A percentile compares a stretch with the other conserved stretches of the same genome.
Evolutionary conservation across 305 asterid species (phyloP).

Genomic region (Nicotiana rustica): DNA sequence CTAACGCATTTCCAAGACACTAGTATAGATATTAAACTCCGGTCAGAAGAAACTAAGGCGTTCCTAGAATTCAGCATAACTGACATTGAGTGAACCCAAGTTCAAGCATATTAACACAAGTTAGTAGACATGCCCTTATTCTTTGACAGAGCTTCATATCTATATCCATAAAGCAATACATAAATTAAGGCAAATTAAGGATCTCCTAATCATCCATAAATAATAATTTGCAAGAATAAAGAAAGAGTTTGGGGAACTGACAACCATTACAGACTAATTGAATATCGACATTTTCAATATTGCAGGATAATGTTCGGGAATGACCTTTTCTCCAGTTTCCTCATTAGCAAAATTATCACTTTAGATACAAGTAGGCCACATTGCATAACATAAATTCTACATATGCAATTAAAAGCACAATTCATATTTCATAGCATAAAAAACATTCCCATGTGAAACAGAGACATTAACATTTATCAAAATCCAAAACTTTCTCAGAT

Average conservation of each 20-base stretch:
- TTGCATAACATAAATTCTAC: background rate
- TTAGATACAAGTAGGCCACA: background rate
- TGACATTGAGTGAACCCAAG: background rate
- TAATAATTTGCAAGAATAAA: background rate
- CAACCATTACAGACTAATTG: background rate
- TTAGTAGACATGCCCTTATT: background rate
- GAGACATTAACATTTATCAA: background rate
- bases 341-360: background rate
- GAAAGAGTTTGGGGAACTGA: background rate
- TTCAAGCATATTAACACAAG: no score
- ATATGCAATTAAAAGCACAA: background rate
- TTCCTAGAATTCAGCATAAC: background rate
- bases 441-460: background rate
- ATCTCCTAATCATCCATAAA: background rate
- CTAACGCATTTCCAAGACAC: no score
- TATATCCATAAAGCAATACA: background rate
- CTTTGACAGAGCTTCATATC: background rate
- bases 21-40: background rate
- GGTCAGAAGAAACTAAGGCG: background rate
- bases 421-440: slow-evolving; percentile 5
- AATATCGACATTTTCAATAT: background rate
- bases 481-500: slow-evolving; percentile 2
- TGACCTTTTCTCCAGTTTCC: background rate
- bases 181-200: background rate
- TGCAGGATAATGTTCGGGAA: background rate